Conservation (phyloP, 179 eudicot species). For the Beta lomatogona region DNA sequence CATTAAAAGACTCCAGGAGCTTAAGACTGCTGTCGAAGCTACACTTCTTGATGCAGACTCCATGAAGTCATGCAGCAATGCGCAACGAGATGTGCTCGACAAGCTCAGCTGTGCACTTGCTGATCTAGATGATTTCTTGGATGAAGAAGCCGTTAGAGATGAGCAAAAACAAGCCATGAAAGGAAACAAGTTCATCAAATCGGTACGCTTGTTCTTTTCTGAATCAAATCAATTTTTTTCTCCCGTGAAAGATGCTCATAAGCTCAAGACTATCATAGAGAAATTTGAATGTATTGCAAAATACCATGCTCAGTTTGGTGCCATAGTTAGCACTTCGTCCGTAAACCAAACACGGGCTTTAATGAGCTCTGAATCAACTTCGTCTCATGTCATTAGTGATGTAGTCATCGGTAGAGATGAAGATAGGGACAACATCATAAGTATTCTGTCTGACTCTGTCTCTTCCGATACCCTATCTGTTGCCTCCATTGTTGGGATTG, state of each 20-base stretch:
- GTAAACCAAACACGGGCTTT: not conserved
- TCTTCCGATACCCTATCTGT: not conserved
- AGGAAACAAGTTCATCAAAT: constrained; percentile 5
- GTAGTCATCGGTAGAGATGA: not conserved
- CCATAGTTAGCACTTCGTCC: not conserved
- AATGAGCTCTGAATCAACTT: not conserved
- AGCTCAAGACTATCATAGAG: not conserved
- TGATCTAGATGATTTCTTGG: not conserved
- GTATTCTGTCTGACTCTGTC: not conserved
- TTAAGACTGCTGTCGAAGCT: constrained; percentile 15
- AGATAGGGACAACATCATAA: constrained; percentile 9
- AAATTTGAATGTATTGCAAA: not conserved
- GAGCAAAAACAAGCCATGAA: constrained; percentile 8
- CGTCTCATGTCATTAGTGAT: not conserved
- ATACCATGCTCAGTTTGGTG: constrained; percentile 5
- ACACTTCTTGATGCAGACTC: constrained; percentile 20
- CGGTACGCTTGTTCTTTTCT: constrained; percentile 15
- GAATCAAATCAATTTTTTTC: constrained; percentile 7
- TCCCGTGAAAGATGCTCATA: not conserved
- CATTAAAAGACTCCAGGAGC: not conserved
- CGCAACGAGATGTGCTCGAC: constrained; percentile 8
- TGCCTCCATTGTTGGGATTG: constrained; percentile 17
- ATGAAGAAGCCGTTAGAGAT: constrained; percentile 1
- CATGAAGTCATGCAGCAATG: not conserved
- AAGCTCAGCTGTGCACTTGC: constrained; percentile 2